Conservation (phyloP, 2,329 filamentous ascomycete species). For the Aspergillus nomiae region DNA sequence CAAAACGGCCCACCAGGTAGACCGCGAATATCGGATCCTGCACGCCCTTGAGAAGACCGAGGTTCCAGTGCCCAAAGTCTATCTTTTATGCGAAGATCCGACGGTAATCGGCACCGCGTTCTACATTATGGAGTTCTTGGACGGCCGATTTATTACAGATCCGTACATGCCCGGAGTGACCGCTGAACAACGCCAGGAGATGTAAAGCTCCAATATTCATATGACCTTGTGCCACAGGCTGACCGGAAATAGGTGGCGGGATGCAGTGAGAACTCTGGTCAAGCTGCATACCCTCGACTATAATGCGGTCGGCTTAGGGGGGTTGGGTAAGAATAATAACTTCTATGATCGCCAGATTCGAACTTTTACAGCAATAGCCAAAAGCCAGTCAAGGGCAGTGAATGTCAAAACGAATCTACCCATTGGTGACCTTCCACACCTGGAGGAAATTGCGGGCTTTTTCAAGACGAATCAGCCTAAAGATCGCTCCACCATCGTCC, state of each 20-base stretch:
- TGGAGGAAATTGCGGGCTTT: background rate
- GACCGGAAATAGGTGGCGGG: background rate
- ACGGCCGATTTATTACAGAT: background rate
- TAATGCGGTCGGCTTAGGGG: background rate
- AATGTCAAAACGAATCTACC: background rate
- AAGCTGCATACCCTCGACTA: constrained; percentile 5
- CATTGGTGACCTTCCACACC: background rate
- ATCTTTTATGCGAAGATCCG: background rate
- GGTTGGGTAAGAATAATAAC: background rate
- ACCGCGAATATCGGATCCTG: background rate
- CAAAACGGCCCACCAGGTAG: background rate
- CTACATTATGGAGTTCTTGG: constrained; percentile 11
- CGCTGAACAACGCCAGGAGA: background rate
- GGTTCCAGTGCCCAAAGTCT: background rate
- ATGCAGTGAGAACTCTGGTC: background rate
- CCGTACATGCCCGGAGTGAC: background rate
- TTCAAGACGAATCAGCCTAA: constrained; percentile 1
- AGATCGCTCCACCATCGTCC: constrained; percentile 4
- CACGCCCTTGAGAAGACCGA: background rate
- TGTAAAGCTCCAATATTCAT: background rate
- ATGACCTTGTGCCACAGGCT: background rate
- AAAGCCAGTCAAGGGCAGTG: background rate
- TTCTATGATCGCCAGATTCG: constrained; percentile 8
- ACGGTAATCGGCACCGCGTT: constrained; percentile 1
- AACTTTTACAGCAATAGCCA: background rate